Evolutionary conservation across 441 rosid species (phyloP).

Genomic region (Populus hybrid): DNA sequence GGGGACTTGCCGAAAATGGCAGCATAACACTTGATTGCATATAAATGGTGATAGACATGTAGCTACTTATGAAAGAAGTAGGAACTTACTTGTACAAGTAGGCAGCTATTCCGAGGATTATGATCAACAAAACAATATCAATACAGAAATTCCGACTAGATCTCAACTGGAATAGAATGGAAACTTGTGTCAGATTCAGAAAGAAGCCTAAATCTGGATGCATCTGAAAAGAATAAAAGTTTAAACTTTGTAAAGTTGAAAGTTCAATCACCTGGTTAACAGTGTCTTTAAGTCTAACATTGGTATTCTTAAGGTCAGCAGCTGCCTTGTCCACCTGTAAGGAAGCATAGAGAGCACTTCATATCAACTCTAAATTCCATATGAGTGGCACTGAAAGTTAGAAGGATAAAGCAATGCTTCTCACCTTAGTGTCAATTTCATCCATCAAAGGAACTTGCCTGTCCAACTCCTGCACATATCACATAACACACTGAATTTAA

Average conservation of each 20-base stretch:
- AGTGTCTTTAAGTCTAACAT: slow-evolving; percentile 87
- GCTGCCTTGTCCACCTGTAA: slow-evolving; percentile 90
- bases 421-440: slow-evolving; percentile 89
- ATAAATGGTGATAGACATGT: background rate
- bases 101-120: slow-evolving; percentile 89
- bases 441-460: slow-evolving; percentile 96
- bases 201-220: slow-evolving; percentile 11
- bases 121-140: slow-evolving; percentile 73
- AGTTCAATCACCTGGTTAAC: slow-evolving; percentile 72
- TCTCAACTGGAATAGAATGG: slow-evolving; percentile 61
- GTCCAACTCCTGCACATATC: slow-evolving; percentile 69
- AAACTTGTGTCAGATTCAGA: slow-evolving; percentile 23
- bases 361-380: slow-evolving; percentile 12
- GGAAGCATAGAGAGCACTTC: slow-evolving; percentile 5
- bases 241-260: slow-evolving; percentile 10
- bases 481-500: slow-evolving; percentile 14
- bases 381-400: slow-evolving; percentile 1
- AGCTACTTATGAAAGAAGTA: slow-evolving; percentile 10
- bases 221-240: slow-evolving; percentile 15
- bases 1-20: background rate
- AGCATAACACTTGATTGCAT: background rate
- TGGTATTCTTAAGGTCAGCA: slow-evolving; percentile 88
- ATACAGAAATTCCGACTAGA: slow-evolving; percentile 94
- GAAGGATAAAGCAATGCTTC: slow-evolving; percentile 14
- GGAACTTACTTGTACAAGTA: slow-evolving; percentile 87